These are phyloP conservation scores for Psidium guajava DNA, from an alignment of 345 rosid species.

Conservation along the genomic window DNA sequence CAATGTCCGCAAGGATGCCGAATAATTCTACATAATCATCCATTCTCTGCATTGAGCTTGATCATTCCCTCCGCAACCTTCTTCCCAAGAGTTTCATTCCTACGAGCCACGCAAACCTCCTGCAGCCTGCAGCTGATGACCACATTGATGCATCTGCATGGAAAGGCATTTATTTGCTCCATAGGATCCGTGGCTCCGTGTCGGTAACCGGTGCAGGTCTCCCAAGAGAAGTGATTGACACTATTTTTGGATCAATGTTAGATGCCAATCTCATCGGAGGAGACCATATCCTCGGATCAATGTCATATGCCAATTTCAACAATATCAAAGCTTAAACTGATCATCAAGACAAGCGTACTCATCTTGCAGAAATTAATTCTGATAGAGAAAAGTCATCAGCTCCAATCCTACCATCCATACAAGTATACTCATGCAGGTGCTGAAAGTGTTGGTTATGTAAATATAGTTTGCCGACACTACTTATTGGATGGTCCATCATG, in stretches of 20 bases:
- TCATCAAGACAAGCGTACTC: conserved; percentile 37
- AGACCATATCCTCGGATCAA: conserved; percentile 28
- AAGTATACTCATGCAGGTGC: too few relatives aligned
- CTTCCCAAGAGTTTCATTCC: conserved; percentile 47
- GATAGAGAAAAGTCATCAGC: conserved; percentile 61
- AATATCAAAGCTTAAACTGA: conserved; percentile 52
- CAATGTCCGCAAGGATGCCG: conserved; percentile 45
- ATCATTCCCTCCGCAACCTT: conserved; percentile 51
- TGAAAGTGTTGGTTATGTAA: neutral
- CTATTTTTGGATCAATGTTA: conserved; percentile 36
- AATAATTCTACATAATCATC: conserved; percentile 64
- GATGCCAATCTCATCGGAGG: conserved; percentile 40
- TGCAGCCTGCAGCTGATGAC: conserved; percentile 56
- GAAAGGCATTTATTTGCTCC: conserved; percentile 35
- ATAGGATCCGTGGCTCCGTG: conserved; percentile 39
- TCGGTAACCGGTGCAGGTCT: conserved; percentile 59
- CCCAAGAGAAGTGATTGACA: conserved; percentile 61
- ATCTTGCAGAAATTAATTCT: conserved; percentile 47
- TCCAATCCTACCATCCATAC: too few relatives aligned
- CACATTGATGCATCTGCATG: conserved; percentile 51
- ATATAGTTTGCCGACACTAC: neutral
- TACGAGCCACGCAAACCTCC: conserved; percentile 61
- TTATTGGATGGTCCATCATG: neutral
- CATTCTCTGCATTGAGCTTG: conserved; percentile 63
- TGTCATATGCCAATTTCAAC: conserved; percentile 34